Evolutionary conservation across 371 early-diverging fungal genomes (phyloP).

Genomic region (Mortierella sp.): DNA sequence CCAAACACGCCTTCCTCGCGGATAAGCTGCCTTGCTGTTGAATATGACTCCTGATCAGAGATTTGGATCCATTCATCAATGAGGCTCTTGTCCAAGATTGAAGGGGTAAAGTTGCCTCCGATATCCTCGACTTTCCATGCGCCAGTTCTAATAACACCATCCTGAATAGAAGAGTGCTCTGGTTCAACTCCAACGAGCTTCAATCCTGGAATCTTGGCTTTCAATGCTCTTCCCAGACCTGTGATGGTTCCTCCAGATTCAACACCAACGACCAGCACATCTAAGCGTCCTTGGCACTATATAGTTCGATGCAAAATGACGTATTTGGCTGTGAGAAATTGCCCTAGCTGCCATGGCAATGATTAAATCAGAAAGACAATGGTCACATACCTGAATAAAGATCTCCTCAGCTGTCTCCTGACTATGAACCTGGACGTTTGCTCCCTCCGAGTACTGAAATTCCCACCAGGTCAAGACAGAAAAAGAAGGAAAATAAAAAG

Average conservation of each 20-base stretch:
- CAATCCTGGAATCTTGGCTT: conserved; percentile 66
- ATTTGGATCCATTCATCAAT: conserved; percentile 82
- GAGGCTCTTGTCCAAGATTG: conserved; percentile 63
- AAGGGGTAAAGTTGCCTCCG: conserved; percentile 77
- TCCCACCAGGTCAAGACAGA: background rate
- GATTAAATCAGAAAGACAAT: background rate
- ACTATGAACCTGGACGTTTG: conserved; percentile 43
- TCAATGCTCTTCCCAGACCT: conserved; percentile 70
- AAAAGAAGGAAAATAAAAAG: too few species aligned
- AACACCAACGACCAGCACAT: conserved; percentile 78
- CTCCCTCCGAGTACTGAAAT: conserved; percentile 36
- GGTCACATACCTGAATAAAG: conserved; percentile 63
- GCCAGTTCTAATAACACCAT: conserved; percentile 53
- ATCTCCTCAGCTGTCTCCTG: conserved; percentile 77
- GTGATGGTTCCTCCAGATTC: conserved; percentile 80
- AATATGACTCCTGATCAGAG: conserved; percentile 79
- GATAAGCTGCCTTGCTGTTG: conserved; percentile 77
- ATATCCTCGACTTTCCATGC: conserved; percentile 85
- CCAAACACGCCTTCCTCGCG: conserved; percentile 75
- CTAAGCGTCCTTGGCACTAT: conserved; percentile 63
- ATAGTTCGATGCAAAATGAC: background rate
- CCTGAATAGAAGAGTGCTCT: conserved; percentile 67
- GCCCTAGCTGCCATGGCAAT: background rate
- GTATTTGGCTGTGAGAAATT: background rate
- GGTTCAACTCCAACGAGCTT: conserved; percentile 81